Base-by-base conservation (phyloP, 1,139 yeast species). In the Suhomyces anneliseae region DNA sequence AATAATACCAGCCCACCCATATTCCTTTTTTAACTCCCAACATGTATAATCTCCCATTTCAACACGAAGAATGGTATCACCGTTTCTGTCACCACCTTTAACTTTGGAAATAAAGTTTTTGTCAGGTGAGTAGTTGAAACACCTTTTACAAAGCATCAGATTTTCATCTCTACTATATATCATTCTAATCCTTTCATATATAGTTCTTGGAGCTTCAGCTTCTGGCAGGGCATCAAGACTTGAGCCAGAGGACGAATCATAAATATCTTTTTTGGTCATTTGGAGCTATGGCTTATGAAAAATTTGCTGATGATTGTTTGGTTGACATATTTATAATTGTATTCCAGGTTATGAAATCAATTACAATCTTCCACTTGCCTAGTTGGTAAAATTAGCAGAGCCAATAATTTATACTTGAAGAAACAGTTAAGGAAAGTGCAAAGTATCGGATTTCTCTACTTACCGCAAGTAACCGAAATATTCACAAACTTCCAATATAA, bases 151-250 rank as follows among this genome's bases (percentile, higher is more conserved):
- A 9, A 50, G 35, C 14, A 61, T 43, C 2, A 39, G 34, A 6
- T 45, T 36, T 6, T 47, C 48, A 36, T 63, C 57, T 39, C 74
- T 61, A 42, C 64, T 58, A 58, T 71, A 72, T 49, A 70, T 57
- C 52, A 58, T 56, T 27, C 60, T 56, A n/a, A 72, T 60, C 42
- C 60, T 59, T 48, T 71, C 74, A 45, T 61, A 72, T 15, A 66
- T 61, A n/a, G 76, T 67, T 34, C 53, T 52, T 19, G 31, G 34
- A 14, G 6, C 8, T 3, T 9, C 8, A 12, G 11, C 10, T 11
- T 33, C 36, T 4, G 31, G 8, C 27, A 40, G 39, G 10, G 42
- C 49, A n/a, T 47, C 42, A 34, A 38, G 34, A 27, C 51, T 42
- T 6, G 45, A 34, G 33, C 42, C 36, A 9, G 42, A 19, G 9